A percentile compares a stretch with the other conserved stretches of the same genome.
Evolutionary conservation across 768 basidiomycete genomes (phyloP).

Genomic region (Antrodiella citrinella): DNA sequence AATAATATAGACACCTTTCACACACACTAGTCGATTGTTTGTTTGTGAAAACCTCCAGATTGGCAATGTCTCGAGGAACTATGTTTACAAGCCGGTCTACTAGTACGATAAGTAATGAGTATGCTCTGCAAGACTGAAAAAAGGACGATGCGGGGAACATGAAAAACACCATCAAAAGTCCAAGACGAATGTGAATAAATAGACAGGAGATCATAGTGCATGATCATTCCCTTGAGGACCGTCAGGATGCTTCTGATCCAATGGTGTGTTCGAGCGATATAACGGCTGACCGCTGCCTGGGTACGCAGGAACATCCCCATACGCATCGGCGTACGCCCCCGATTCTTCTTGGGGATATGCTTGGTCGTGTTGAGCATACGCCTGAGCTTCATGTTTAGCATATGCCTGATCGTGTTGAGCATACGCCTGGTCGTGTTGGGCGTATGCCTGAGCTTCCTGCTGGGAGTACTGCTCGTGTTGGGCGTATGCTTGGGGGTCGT

Average conservation of each 20-base stretch:
- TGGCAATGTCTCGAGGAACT: not conserved
- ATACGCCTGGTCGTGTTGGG: not conserved
- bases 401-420: too few relatives aligned
- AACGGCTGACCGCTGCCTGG: constrained; percentile 6
- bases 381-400: not conserved
- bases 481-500: not conserved
- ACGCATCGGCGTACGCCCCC: constrained; percentile 9
- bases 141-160: not conserved
- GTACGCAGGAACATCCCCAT: constrained; percentile 9
- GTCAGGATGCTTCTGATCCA: constrained; percentile 1
- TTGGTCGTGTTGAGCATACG: not conserved
- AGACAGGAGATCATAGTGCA: constrained; percentile 18
- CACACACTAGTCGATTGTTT: not conserved
- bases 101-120: constrained; percentile 3
- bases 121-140: constrained; percentile 1
- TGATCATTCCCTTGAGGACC: constrained; percentile 16
- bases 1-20: not conserved
- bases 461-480: not conserved
- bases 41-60: not conserved
- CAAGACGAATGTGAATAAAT: constrained; percentile 3
- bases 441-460: not conserved
- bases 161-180: not conserved
- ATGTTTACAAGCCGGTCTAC: constrained; percentile 8
- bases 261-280: constrained; percentile 7
- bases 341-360: constrained; percentile 6